Evolutionary conservation across 1,284 basidiomycete species (phyloP), one percentile per base, ranked within the genome.

Genomic region (Laetiporus sulphureus): DNA sequence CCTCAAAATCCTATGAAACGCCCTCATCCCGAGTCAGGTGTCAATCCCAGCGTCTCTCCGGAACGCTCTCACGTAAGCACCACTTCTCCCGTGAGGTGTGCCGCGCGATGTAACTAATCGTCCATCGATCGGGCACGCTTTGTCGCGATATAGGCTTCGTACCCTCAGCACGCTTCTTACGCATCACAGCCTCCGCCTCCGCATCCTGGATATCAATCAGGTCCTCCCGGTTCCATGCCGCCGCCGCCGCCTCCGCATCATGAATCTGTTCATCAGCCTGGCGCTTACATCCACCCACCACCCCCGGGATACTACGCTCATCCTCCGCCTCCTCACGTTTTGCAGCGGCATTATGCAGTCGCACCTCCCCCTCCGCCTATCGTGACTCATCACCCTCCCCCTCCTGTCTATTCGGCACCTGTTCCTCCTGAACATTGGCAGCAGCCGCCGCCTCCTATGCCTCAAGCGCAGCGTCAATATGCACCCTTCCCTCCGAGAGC

Each of bases 21-120:
- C 33, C 49, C 54, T 32, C 63, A 61, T 36, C 57, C 63, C 21
- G 53, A 48, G 43, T 56, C 58, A 35, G 53, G 23, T 33, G 38
- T 40, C 21, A 29, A 50, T 23, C 53, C 61, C 41, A 56, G 57
- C 59, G 58, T 55, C 53, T 59, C 61, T 32, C 59, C 63, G 30
- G 58, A 46, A 46, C 60, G 61, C 49, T 61, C 62, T 57, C 63
- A 65, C 58, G 64, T 65, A 60, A 63, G 64, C 52, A 38, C 41
- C 50, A 54, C 52, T 47, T 50, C 50, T 50, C 49, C 48, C 51
- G 51, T 49, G 49, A 47, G 40, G 46, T 45, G 50, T 57, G 48
- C 47, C 42, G 35, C 50, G 49, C 47, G 45, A 48, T 46, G 53
- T 45, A 50, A 45, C 50, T 52, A 51, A 48, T 53, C 48, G 46